Evolutionary conservation across 2,329 filamentous ascomycete species (phyloP), one percentile per base, ranked within the genome.

Genomic region (Colletotrichum sp.): DNA sequence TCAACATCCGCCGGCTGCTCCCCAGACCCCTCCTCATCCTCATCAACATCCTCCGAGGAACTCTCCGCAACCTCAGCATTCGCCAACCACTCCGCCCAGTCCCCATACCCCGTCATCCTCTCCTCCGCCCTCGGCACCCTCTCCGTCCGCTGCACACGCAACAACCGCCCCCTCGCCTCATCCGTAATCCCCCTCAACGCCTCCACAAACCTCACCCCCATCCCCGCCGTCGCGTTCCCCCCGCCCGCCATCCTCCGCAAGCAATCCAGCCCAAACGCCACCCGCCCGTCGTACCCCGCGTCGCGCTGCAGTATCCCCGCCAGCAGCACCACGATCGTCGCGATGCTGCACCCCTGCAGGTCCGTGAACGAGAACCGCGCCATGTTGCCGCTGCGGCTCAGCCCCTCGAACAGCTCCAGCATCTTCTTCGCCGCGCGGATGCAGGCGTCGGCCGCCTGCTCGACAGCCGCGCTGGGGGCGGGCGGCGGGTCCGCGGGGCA

Each of bases 261-360:
- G 64, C 82, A 83, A 6, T 80, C 79, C 8, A 85, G 34, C 0
- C 83, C 84, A 60, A 85, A 83, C 1, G 67, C 71, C 1, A 84
- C 81, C 21, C 80, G 77, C 6, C 78, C 67, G 5, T 82, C 79
- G 24, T 83, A 85, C 6, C 77, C 80, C 0, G 81, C 79, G 68
- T 84, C 83, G 3, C 82, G 78, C n/a, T 83, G 81, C 8, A 84
- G 72, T 18, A 85, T 83, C 0, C 84, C 83, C 5, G 82, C 78
- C 4, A 85, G 76, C 13, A 85, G 72, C 6, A 81, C 79, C 8
- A 85, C 80, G 28, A 84, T 85, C 3, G 82, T 85, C 6, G 84
- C 83, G 18, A 83, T 84, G 48, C 84, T 85, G 72, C 84, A 85
- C 15, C 82, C 84, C 66, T 85, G 84, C 26, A 85, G 85, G 75